Percentiles rank a stretch among this genome's conserved stretches.
phyloP scores from a whole-genome alignment of 2,329 filamentous ascomycete genomes.

The Botrytis tulipae region DNA sequence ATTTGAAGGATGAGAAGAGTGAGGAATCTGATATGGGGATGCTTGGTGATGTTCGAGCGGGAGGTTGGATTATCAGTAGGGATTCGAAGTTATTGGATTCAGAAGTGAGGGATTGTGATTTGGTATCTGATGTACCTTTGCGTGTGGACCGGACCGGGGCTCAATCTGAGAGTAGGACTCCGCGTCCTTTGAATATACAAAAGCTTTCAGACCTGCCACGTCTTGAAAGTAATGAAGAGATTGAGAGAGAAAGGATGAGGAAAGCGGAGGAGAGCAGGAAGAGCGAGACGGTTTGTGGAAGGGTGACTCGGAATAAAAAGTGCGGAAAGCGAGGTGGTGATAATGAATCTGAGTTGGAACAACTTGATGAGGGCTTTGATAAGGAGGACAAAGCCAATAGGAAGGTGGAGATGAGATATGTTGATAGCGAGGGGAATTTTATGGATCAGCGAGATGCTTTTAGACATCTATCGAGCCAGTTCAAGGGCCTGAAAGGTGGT shows the following conservation, averaged over 20 bases:
- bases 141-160: not conserved
- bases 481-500: not conserved
- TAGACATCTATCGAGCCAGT: too few species aligned
- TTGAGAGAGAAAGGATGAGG: not conserved
- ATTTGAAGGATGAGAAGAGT: not conserved
- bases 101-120: not conserved
- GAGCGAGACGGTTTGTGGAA: too few species aligned
- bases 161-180: not conserved
- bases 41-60: not conserved
- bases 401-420: not conserved
- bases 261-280: too few species aligned
- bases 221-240: not conserved
- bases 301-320: not conserved
- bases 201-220: not conserved
- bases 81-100: not conserved
- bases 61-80: not conserved
- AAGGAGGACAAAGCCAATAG: not conserved
- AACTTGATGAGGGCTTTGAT: not conserved
- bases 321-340: not conserved
- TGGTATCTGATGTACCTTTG: not conserved
- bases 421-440: not conserved
- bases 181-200: not conserved
- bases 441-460: not conserved
- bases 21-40: rapidly evolving
- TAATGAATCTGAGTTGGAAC: not conserved